These are phyloP conservation scores for Hymenoscyphus linearis DNA, from an alignment of 2,329 filamentous ascomycete genomes.

Conservation along the genomic window DNA sequence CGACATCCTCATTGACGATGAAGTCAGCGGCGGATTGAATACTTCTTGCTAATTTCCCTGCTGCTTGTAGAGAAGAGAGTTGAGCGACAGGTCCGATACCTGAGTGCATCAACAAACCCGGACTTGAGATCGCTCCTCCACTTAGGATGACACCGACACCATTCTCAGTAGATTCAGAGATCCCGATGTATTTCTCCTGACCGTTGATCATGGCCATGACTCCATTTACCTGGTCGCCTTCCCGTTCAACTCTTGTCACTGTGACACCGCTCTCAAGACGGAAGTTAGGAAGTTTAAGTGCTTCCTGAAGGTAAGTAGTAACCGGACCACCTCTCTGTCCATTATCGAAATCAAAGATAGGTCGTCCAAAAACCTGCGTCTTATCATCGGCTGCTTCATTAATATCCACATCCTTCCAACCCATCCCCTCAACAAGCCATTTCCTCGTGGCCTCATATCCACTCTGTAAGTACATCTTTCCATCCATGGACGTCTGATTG, in stretches of 20 bases:
- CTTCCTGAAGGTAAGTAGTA: slow-evolving; percentile 45
- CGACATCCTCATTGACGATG: slow-evolving; percentile 46
- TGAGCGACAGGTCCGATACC: slow-evolving; percentile 40
- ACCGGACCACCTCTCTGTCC: slow-evolving; percentile 46
- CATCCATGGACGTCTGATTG: slow-evolving; percentile 40
- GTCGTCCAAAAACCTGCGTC: slow-evolving; percentile 43
- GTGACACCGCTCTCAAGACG: slow-evolving; percentile 39
- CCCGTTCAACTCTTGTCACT: slow-evolving; percentile 41
- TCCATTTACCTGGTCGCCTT: slow-evolving; percentile 35
- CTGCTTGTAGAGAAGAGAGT: slow-evolving; percentile 30
- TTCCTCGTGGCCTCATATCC: slow-evolving; percentile 42
- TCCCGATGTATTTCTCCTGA: slow-evolving; percentile 14
- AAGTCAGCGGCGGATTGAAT: slow-evolving; percentile 33
- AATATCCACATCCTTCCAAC: slow-evolving; percentile 43
- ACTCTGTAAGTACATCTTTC: slow-evolving; percentile 41
- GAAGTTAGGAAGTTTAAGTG: slow-evolving; percentile 39
- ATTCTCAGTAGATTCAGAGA: slow-evolving; percentile 8
- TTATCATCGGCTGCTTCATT: slow-evolving; percentile 43
- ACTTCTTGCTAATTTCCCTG: slow-evolving; percentile 33
- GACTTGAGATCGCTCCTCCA: slow-evolving; percentile 45
- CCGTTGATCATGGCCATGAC: slow-evolving; percentile 36
- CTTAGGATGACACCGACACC: slow-evolving; percentile 39
- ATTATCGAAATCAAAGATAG: slow-evolving; percentile 43
- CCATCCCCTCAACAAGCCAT: slow-evolving; percentile 46
- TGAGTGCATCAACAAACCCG: slow-evolving; percentile 46